A percentile compares a stretch with the other conserved stretches of the same genome.
These are phyloP conservation scores for Flueggea neowawraea DNA, from an alignment of 441 rosid genomes.

Conservation along the genomic window DNA sequence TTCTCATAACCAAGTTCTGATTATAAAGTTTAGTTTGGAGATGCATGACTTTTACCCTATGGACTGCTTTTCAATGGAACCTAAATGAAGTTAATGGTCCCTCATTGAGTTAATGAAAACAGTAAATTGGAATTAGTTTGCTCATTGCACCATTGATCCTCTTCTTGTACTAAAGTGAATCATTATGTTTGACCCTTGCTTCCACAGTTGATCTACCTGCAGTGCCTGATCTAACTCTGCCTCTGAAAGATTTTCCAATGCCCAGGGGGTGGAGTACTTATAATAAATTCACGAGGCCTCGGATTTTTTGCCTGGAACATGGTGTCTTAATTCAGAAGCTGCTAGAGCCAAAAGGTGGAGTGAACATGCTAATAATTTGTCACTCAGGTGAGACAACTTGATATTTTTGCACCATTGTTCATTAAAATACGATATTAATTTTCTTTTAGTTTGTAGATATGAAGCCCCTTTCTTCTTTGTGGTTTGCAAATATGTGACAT, in stretches of 20 bases:
- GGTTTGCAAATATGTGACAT: neutral
- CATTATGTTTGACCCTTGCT: constrained; percentile 13
- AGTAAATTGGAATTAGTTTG: neutral
- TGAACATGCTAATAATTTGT: constrained; percentile 73
- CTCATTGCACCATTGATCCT: neutral
- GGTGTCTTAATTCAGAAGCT: constrained; percentile 73
- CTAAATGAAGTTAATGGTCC: too few species aligned
- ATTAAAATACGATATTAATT: constrained; percentile 2
- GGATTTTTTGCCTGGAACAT: constrained; percentile 97
- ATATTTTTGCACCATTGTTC: neutral
- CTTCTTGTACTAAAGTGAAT: constrained; percentile 20
- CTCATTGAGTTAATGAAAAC: neutral
- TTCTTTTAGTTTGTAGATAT: neutral
- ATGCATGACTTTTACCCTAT: too few species aligned
- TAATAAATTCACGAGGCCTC: constrained; percentile 64
- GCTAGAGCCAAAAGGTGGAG: constrained; percentile 77
- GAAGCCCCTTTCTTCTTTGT: neutral
- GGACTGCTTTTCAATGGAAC: too few species aligned
- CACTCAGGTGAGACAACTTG: constrained; percentile 73
- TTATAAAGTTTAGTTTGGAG: too few species aligned
- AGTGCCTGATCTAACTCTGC: constrained; percentile 20
- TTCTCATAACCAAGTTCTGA: too few species aligned
- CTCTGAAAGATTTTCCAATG: constrained; percentile 27
- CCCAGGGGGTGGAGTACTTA: constrained; percentile 53
- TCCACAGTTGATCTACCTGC: constrained; percentile 28